Evolutionary conservation across 2,329 filamentous ascomycete species (phyloP), one percentile per base, ranked within the genome.

Genomic region (Stagonosporopsis cucurbitacearum): DNA sequence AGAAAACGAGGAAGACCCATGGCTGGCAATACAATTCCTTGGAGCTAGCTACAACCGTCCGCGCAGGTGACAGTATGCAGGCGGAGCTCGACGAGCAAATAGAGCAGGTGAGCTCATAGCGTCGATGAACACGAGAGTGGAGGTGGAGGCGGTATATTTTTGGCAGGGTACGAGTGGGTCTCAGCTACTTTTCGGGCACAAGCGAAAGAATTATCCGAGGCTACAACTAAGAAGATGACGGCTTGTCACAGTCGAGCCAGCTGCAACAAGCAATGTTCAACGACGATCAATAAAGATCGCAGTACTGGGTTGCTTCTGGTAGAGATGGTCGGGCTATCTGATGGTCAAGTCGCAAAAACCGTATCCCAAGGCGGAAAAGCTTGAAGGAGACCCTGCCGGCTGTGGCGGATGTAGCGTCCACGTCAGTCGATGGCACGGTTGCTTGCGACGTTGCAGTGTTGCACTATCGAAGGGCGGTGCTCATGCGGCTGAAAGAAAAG

Each of bases 81-180:
- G 59, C 62, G 47, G 50, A 56, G 52, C 53, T 59, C 47, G 41
- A 37, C 53, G 55, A 44, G 48, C 53, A 56, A 62, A 64, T 52
- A 62, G 48, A 60, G 55, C 54, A 60, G 50, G 63, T 73, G 66
- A 69, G 68, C 65, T 71, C 66, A 70, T 72, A 70, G 67, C 60
- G 64, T 62, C 25, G 41, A 50, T 52, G 56, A 57, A 67, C 63
- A 67, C 67, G 67, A 70, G 68, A 61, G 53, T 53, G 23, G 54
- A 60, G 59, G 67, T 65, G 66, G 68, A 63, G 62, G 60, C 43
- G 50, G 49, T 50, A 41, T 75, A 73, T 73, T 73, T 73, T 74
- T 73, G 65, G 70, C 53, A 64, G 37, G 50, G 28, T 53, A 48
- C 60, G 57, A 62, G 58, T 63, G 65, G 67, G 61, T 57, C 51